These are phyloP conservation scores for Effrenium voratum DNA, from an alignment of 73 alveolate genomes.

Conservation along the genomic window DNA sequence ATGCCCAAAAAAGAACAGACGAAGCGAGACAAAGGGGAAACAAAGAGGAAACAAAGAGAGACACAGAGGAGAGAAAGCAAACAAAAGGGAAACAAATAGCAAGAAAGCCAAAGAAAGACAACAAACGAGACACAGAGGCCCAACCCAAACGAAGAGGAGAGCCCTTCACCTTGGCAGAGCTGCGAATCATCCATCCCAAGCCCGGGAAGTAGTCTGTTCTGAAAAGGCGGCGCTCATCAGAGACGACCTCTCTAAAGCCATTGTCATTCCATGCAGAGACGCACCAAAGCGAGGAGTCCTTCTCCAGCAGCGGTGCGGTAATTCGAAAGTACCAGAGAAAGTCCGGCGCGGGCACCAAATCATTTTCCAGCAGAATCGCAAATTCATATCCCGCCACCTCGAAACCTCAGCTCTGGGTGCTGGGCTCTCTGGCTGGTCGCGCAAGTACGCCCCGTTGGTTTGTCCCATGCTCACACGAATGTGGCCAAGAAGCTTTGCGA, in stretches of 20 bases:
- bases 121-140: too few species aligned
- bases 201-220: conserved; percentile 92
- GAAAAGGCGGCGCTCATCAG: conserved; percentile 57
- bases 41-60: too few species aligned
- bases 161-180: too few species aligned
- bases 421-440: not conserved
- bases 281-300: conserved; percentile 59
- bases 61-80: too few species aligned
- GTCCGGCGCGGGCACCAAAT: conserved; percentile 59
- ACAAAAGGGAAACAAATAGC: too few species aligned
- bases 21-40: too few species aligned
- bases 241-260: conserved; percentile 52
- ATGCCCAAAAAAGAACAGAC: too few species aligned
- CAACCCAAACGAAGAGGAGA: too few species aligned
- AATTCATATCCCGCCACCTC: conserved; percentile 39
- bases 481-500: conserved; percentile 47
- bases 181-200: conserved; percentile 90
- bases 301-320: conserved; percentile 47
- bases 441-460: not conserved
- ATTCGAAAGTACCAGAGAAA: conserved; percentile 87
- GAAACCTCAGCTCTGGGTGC: conserved; percentile 27
- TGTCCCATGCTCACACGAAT: not conserved
- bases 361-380: conserved; percentile 48
- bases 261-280: conserved; percentile 90
- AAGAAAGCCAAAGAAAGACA: too few species aligned